Evolutionary conservation across 177 flowering plant genomes (phyloP).

Genomic region (Vitis hybrid): DNA sequence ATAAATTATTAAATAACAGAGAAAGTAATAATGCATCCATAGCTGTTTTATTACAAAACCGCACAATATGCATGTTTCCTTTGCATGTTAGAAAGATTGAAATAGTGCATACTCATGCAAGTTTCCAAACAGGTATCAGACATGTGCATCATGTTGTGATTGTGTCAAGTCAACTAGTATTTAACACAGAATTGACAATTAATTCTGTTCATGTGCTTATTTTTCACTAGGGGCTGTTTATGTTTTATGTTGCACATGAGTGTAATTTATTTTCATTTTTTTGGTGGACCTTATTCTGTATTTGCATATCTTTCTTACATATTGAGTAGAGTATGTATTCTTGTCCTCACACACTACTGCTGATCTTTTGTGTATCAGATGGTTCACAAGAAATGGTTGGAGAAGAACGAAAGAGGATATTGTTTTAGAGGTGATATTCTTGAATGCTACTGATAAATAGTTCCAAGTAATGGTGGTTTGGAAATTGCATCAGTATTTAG

Average conservation of each 20-base stretch:
- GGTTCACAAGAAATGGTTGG: conserved; percentile 94
- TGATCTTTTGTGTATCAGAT: conserved; percentile 39
- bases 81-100: too few relatives aligned
- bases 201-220: too few relatives aligned
- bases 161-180: too few relatives aligned
- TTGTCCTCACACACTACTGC: conserved; percentile 2
- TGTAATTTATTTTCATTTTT: background rate
- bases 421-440: conserved; percentile 64
- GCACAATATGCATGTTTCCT: too few relatives aligned
- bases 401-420: conserved; percentile 89
- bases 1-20: too few relatives aligned
- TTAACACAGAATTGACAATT: too few relatives aligned
- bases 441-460: conserved; percentile 1
- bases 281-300: background rate
- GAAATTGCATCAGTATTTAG: too few relatives aligned
- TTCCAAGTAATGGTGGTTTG: background rate
- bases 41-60: too few relatives aligned
- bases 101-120: too few relatives aligned
- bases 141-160: too few relatives aligned
- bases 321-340: background rate
- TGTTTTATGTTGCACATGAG: background rate
- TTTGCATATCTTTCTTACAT: background rate
- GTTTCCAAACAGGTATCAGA: too few relatives aligned
- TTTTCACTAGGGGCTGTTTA: background rate
- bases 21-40: too few relatives aligned